Conservation (phyloP, 2,329 filamentous ascomycete genomes). For the Colletotrichum costaricense region DNA sequence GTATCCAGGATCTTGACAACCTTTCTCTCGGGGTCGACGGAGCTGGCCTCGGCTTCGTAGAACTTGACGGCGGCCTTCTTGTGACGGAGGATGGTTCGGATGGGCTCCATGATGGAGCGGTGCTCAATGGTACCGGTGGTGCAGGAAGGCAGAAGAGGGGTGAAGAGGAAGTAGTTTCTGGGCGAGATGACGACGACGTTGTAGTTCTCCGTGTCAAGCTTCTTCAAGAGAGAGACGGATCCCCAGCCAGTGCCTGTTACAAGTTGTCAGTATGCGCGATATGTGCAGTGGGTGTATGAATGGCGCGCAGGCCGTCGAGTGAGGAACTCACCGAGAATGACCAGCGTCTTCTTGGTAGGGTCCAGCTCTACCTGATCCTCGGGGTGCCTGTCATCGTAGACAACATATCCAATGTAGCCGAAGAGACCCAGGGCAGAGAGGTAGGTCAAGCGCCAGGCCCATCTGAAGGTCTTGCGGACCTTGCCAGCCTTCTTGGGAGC, state of each 20-base stretch:
- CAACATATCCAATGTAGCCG: conserved; percentile 80
- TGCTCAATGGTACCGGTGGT: conserved; percentile 98
- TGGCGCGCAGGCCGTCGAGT: not conserved
- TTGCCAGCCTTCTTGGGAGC: conserved; percentile 64
- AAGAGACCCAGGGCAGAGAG: conserved; percentile 77
- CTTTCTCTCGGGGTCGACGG: conserved; percentile 93
- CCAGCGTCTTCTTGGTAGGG: conserved; percentile 94
- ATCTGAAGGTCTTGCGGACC: conserved; percentile 77
- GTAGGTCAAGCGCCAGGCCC: conserved; percentile 86
- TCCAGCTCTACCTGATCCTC: conserved; percentile 82
- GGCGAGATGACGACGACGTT: conserved; percentile 98
- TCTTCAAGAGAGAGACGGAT: conserved; percentile 96
- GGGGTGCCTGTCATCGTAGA: conserved; percentile 87
- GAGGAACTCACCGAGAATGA: conserved; percentile 81
- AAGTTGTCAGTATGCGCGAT: conserved; percentile 31
- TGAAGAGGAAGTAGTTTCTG: conserved; percentile 99
- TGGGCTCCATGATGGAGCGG: conserved; percentile 99
- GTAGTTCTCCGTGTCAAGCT: conserved; percentile 98
- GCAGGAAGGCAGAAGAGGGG: conserved; percentile 94
- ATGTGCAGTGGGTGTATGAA: not conserved
- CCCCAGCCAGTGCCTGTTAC: conserved; percentile 90
- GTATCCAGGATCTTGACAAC: conserved; percentile 90
- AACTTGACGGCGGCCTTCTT: conserved; percentile 95
- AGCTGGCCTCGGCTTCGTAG: conserved; percentile 97
- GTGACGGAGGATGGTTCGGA: conserved; percentile 94